Evolutionary conservation across 2,329 filamentous ascomycete genomes (phyloP).

Genomic region (Claviceps cyperi): DNA sequence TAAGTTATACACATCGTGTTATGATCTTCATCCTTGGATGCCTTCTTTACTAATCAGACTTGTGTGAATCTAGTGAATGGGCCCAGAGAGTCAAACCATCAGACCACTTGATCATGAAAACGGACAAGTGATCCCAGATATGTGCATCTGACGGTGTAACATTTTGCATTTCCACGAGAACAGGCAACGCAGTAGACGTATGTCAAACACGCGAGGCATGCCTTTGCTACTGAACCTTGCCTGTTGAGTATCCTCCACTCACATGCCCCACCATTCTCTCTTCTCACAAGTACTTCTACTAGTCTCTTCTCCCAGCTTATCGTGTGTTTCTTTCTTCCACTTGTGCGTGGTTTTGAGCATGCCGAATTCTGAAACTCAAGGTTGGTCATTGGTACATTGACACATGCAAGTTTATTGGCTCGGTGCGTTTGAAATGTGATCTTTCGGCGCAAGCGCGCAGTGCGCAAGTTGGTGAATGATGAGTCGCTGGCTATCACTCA

Average conservation of each 20-base stretch:
- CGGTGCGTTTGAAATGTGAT: background rate
- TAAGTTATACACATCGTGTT: constrained; percentile 38
- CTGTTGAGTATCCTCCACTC: background rate
- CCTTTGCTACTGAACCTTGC: background rate
- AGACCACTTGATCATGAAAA: constrained; percentile 48
- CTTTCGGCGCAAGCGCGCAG: background rate
- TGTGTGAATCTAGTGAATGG: constrained; percentile 39
- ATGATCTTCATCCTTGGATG: background rate
- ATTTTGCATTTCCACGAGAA: background rate
- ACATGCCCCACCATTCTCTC: background rate
- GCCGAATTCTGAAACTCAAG: background rate
- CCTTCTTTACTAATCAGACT: constrained; percentile 13
- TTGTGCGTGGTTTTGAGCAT: background rate
- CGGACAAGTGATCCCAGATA: constrained; percentile 14
- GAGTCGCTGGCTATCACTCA: background rate
- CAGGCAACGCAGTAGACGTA: background rate
- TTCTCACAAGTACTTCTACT: background rate
- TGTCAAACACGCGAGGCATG: background rate
- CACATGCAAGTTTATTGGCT: background rate
- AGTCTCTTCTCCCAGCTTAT: background rate
- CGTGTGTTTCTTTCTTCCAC: background rate
- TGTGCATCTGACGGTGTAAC: constrained; percentile 1
- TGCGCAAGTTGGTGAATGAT: background rate
- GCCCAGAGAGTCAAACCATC: constrained; percentile 47
- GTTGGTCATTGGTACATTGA: background rate